Base-by-base conservation (phyloP, 129 eudicot species). In the Ambrosia trifida region DNA sequence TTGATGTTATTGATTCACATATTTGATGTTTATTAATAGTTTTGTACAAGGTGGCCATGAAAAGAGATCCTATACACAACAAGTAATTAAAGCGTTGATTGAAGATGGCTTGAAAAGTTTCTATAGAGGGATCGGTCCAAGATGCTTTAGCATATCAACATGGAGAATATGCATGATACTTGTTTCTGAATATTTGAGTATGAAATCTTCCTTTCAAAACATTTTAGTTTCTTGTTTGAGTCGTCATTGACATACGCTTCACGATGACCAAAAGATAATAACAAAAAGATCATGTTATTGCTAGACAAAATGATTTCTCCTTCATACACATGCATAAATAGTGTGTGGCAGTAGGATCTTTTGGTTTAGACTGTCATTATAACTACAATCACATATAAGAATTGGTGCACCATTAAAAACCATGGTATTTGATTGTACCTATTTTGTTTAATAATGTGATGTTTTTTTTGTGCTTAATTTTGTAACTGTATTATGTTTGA, bases 101-200 rank as follows among this genome's bases (percentile, higher is more conserved):
- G 91, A 93, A 5, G 96, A 93, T 52, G 98, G 98, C 44, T 92
- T 91, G 95, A 76, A 77, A 70, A 95, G 96, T 33, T 81, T 92
- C 41, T 92, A 92, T 54, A 81, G 91, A 87, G 96, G 98, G 45
- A 79, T 93, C 12, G 95, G 98, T 65, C 96, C 98, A 12, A 89
- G 95, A 74, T 87, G 89, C 74, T 85, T 93, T 75, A 93, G 96
- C 87, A 89, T 85, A 96, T 93, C 98, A 4, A 95, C 98, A 7
- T 89, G 98, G 98, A 96, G 98, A 78, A 87, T n/a, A n/a, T n/a
- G n/a, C n/a, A n/a, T n/a, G n/a, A n/a, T n/a, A n/a, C n/a, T n/a
- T n/a, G 94, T 95, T 54, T 93, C 87, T 18, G 96, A 93, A 82
- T 93, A 89, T 77, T 77, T 93, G 68, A 93, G 98, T 93, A 93